Conservation (phyloP, 129 eudicot species). For the Flaveria robusta region DNA sequence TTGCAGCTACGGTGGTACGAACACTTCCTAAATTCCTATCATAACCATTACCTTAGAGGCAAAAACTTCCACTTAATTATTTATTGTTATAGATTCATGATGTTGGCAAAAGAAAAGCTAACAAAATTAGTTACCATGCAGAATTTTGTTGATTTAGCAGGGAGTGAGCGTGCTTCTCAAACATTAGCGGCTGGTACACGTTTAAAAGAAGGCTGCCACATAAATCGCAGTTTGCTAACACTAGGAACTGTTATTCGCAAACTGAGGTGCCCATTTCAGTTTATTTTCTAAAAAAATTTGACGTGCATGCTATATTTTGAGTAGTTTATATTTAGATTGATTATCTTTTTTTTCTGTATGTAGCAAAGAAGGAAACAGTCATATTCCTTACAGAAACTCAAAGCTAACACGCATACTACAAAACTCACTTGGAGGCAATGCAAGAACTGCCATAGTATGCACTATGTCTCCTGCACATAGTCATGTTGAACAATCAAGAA, state of each 20-base stretch:
- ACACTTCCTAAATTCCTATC: neutral
- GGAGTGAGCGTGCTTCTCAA: slow-evolving; percentile 98
- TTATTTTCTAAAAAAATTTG: neutral
- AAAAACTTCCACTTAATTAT: neutral
- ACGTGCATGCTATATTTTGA: neutral
- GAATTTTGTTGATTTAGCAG: slow-evolving; percentile 95
- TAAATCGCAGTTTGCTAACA: slow-evolving; percentile 83
- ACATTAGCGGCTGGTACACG: slow-evolving; percentile 69
- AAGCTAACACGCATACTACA: slow-evolving; percentile 95
- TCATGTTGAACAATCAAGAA: slow-evolving; percentile 88
- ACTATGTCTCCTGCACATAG: slow-evolving; percentile 86
- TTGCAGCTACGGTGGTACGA: slow-evolving; percentile 79
- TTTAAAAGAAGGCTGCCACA: slow-evolving; percentile 92
- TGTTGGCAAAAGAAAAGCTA: neutral
- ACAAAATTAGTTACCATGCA: slow-evolving; percentile 34
- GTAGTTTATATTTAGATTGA: neutral
- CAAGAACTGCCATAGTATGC: slow-evolving; percentile 86
- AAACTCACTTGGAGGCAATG: slow-evolving; percentile 90
- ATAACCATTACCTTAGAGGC: neutral
- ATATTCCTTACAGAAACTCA: slow-evolving; percentile 85
- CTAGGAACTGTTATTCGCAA: slow-evolving; percentile 90
- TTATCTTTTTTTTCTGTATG: slow-evolving; percentile 12
- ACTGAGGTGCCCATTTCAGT: slow-evolving; percentile 51
- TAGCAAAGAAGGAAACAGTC: slow-evolving; percentile 76
- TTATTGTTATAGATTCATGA: neutral